These are phyloP conservation scores for Neurospora sp. DNA, from an alignment of 2,329 filamentous ascomycete genomes.

Conservation along the genomic window DNA sequence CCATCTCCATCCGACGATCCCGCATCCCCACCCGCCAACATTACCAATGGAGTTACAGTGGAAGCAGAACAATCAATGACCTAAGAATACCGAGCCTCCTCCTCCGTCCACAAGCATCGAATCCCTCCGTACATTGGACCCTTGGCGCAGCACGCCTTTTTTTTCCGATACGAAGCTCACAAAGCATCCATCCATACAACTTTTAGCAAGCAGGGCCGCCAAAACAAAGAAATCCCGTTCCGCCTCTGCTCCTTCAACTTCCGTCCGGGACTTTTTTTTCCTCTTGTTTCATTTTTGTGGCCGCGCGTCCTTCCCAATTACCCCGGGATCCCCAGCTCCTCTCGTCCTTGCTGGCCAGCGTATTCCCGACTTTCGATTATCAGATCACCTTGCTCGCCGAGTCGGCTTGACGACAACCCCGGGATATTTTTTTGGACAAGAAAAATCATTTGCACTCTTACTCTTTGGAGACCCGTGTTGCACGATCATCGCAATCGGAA, in stretches of 20 bases:
- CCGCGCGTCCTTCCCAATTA: neutral
- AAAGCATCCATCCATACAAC: neutral
- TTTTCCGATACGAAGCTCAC: neutral
- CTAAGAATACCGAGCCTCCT: neutral
- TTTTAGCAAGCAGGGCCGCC: neutral
- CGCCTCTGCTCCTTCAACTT: neutral
- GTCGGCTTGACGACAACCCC: neutral
- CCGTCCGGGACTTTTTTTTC: neutral
- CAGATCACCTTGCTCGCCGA: neutral
- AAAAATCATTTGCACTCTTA: neutral
- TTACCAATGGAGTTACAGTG: neutral
- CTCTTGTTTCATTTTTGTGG: neutral
- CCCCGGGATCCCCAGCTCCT: neutral
- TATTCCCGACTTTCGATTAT: neutral
- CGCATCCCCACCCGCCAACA: neutral
- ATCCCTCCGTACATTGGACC: neutral
- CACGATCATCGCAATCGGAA: neutral
- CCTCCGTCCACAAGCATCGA: neutral
- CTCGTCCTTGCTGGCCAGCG: neutral
- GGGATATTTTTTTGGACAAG: neutral
- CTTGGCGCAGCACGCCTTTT: neutral
- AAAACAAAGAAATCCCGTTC: neutral
- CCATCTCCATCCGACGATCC: neutral
- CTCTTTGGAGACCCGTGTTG: neutral
- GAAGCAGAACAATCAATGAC: neutral